These are phyloP conservation scores for Nemania sp. DNA, from an alignment of 2,329 filamentous ascomycete species.

Conservation along the genomic window DNA sequence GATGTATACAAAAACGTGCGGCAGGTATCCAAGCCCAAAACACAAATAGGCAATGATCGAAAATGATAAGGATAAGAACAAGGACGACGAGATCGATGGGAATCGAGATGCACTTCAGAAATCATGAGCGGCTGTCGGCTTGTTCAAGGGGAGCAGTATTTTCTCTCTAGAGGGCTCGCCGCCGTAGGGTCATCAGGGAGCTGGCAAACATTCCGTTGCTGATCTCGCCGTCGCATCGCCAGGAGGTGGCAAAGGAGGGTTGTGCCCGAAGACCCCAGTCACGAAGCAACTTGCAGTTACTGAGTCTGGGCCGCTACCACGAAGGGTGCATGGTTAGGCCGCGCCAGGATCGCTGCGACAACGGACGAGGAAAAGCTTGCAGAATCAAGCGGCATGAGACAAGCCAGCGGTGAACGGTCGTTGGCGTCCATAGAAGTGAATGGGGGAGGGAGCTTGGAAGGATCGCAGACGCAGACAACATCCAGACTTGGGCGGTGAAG, in stretches of 20 bases:
- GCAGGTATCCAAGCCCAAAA: constrained; percentile 29
- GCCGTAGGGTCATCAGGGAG: constrained; percentile 25
- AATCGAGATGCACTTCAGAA: constrained; percentile 17
- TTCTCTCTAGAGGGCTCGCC: constrained; percentile 17
- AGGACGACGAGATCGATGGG: constrained; percentile 27
- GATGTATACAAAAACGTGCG: constrained; percentile 32
- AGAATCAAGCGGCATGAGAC: constrained; percentile 18
- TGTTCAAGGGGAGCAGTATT: neutral
- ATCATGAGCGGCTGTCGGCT: constrained; percentile 1
- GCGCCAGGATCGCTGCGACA: constrained; percentile 18
- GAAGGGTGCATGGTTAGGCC: constrained; percentile 33
- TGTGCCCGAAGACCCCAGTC: constrained; percentile 26
- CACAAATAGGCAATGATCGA: constrained; percentile 26
- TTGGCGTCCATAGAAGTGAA: constrained; percentile 20
- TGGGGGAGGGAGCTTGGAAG: constrained; percentile 7
- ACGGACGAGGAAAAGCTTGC: constrained; percentile 15
- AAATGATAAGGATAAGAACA: constrained; percentile 26
- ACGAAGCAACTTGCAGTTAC: constrained; percentile 30
- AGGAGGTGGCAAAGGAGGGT: constrained; percentile 28
- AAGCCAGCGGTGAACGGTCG: constrained; percentile 23
- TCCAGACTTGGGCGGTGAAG: constrained; percentile 25
- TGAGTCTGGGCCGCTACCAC: constrained; percentile 30
- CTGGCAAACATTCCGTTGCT: constrained; percentile 32
- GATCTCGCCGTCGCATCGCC: constrained; percentile 40
- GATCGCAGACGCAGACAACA: constrained; percentile 17